These are phyloP conservation scores for Daldinia sp. DNA, from an alignment of 2,329 filamentous ascomycete genomes.

Conservation along the genomic window DNA sequence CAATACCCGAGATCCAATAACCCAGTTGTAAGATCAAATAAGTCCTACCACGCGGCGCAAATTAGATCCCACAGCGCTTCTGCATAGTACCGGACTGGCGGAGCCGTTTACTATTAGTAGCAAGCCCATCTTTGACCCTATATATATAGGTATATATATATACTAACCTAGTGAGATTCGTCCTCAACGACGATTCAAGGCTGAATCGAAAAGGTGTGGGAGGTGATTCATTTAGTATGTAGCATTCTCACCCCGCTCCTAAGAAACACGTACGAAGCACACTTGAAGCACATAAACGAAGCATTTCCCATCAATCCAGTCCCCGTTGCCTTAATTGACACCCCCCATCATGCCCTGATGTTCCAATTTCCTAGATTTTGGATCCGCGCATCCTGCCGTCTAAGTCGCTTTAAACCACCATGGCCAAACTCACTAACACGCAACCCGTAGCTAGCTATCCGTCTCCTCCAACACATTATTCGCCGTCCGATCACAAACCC, in stretches of 20 bases:
- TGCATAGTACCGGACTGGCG: slow-evolving; percentile 18
- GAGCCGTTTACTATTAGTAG: slow-evolving; percentile 3
- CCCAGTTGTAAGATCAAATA: slow-evolving; percentile 9
- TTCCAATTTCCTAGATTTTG: slow-evolving; percentile 16
- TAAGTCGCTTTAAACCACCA: slow-evolving; percentile 31
- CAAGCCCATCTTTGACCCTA: neutral
- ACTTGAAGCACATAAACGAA: slow-evolving; percentile 35
- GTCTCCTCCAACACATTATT: slow-evolving; percentile 48
- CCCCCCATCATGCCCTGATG: slow-evolving; percentile 23
- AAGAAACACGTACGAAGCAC: too few relatives aligned
- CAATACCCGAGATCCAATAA: neutral
- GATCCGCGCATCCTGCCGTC: slow-evolving; percentile 14
- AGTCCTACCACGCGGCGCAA: slow-evolving; percentile 23
- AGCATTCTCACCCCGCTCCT: slow-evolving; percentile 34
- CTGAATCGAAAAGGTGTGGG: slow-evolving; percentile 32
- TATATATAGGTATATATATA: too few relatives aligned
- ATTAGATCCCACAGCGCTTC: slow-evolving; percentile 17
- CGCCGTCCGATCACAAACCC: slow-evolving; percentile 45
- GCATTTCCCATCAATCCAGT: slow-evolving; percentile 30
- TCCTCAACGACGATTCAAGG: slow-evolving; percentile 22
- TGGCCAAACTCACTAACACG: slow-evolving; percentile 49
- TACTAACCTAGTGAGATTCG: slow-evolving; percentile 7
- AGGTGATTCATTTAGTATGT: slow-evolving; percentile 36
- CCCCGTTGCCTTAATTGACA: slow-evolving; percentile 23
- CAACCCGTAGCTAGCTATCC: slow-evolving; percentile 49